Conservation (phyloP, 225 moss, liverwort and hornwort genomes). For the Pseudoscleropodium purum region DNA sequence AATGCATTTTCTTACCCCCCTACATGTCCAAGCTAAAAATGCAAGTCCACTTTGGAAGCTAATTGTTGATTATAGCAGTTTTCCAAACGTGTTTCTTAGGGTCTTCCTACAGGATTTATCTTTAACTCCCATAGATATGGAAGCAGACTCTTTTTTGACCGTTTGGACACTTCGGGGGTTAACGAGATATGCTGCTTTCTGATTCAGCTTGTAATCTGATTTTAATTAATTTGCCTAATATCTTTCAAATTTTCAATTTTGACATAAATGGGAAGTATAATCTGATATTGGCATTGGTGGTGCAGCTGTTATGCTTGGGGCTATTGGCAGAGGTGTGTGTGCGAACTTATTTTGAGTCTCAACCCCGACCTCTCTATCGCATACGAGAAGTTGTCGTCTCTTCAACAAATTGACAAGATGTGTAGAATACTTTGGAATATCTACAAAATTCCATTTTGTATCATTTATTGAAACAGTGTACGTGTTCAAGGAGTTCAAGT, state of each 20-base stretch:
- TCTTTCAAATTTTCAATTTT: not conserved
- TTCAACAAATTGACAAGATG: slow-evolving; percentile 4
- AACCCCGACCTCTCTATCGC: slow-evolving; percentile 31
- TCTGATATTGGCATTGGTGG: not conserved
- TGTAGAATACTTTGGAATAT: not conserved
- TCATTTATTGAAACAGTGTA: not conserved
- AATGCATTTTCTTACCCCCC: not conserved
- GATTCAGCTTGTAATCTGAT: not conserved
- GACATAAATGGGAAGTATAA: not conserved
- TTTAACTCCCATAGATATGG: not conserved
- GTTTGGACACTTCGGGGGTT: not conserved
- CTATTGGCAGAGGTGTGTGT: slow-evolving; percentile 42
- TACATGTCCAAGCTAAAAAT: not conserved
- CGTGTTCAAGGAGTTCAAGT: not conserved
- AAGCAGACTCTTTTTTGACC: not conserved
- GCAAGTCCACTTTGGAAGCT: not conserved
- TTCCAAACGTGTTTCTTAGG: not conserved
- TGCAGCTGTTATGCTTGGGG: slow-evolving; percentile 51
- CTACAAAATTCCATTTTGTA: not conserved
- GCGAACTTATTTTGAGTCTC: slow-evolving; percentile 26
- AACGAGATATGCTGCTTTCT: not conserved
- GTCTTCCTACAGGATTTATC: not conserved
- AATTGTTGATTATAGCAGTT: not conserved
- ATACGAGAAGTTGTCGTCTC: slow-evolving; percentile 39
- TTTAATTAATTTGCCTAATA: no score